Base-by-base conservation (phyloP, 1,284 basidiomycete genomes). In the Amylostereum areolatum region DNA sequence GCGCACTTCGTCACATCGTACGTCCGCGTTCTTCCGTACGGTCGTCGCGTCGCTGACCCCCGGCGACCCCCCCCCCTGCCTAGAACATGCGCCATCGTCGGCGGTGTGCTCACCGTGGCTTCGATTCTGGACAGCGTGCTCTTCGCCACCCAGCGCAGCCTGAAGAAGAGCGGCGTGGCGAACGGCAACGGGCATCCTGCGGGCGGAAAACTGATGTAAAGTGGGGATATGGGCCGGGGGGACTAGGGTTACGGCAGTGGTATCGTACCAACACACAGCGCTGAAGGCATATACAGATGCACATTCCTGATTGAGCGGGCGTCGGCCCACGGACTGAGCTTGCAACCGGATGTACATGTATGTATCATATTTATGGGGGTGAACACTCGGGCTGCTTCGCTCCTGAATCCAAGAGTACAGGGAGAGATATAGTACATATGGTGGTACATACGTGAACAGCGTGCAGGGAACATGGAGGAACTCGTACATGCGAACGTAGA, bases 1-100 rank as follows among this genome's bases (percentile, higher is more conserved):
- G 93, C 95, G 5, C 97, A 98, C 70, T 98, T 99, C 76, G 70
- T 98, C 36, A 97, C 94, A 34, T 96, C 92, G 89, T 94, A 59
- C 65, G 92, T 79, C 12, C 32, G 42, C 36, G 34, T 51, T 43
- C 28, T 11, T 18, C 11, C 45, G 7, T 8, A 11, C 18, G 8
- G 8, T 44, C 8, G 18, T 36, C 27, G n/a, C n/a, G n/a, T n/a
- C n/a, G n/a, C 35, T 43, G 3, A 39, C 18, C 25, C 27, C 44
- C 27, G 37, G 30, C 46, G 7, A 52, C 32, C 5, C 28, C 33
- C 24, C 28, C 12, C 31, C 33, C 35, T 46, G 8, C 9, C 33
- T 56, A 95, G 92, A 57, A 96, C 95, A 24, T 98, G 95, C 62
- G 97, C 97, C 3, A 97, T 99, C 60, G 85, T 99, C 36, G 96